phyloP scores from a whole-genome alignment of 1,139 yeast species.

The Yamadazyma conglobata region DNA sequence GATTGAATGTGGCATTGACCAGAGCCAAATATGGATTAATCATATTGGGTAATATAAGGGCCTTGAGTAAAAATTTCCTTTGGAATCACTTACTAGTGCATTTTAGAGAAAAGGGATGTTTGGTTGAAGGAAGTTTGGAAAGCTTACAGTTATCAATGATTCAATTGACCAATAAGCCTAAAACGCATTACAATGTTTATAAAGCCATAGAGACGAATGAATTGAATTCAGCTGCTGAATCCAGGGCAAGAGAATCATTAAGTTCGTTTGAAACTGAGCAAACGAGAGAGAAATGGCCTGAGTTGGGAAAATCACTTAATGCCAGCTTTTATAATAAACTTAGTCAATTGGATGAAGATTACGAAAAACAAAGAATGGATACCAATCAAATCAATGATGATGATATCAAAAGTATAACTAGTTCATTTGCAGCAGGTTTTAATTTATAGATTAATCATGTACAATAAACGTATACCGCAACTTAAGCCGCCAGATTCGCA shows the following conservation, averaged over 20 bases:
- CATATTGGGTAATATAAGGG: conserved; percentile 80
- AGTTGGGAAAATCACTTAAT: conserved; percentile 23
- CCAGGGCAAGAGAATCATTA: too few species aligned
- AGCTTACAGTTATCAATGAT: conserved; percentile 72
- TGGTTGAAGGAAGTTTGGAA: conserved; percentile 90
- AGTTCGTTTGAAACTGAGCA: conserved; percentile 1
- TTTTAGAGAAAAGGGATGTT: conserved; percentile 79
- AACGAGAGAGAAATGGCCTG: conserved; percentile 23
- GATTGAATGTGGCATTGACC: conserved; percentile 89
- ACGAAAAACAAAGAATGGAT: conserved; percentile 16
- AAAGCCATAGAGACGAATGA: too few species aligned
- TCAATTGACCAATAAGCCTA: conserved; percentile 41
- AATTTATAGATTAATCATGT: too few species aligned
- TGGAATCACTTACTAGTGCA: conserved; percentile 82
- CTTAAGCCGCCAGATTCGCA: too few species aligned
- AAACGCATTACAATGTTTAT: too few species aligned
- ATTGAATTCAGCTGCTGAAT: neutral
- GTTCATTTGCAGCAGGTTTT: conserved; percentile 46
- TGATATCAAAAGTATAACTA: conserved; percentile 45
- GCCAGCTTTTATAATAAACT: conserved; percentile 44
- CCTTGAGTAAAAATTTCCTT: conserved; percentile 64
- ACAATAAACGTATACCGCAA: too few species aligned
- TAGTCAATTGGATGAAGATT: conserved; percentile 24
- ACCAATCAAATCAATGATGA: conserved; percentile 35
- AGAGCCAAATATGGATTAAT: conserved; percentile 86